Evolutionary conservation across 2,329 filamentous ascomycete species (phyloP), one percentile per base, ranked within the genome.

Genomic region (Colletotrichum trifolii): DNA sequence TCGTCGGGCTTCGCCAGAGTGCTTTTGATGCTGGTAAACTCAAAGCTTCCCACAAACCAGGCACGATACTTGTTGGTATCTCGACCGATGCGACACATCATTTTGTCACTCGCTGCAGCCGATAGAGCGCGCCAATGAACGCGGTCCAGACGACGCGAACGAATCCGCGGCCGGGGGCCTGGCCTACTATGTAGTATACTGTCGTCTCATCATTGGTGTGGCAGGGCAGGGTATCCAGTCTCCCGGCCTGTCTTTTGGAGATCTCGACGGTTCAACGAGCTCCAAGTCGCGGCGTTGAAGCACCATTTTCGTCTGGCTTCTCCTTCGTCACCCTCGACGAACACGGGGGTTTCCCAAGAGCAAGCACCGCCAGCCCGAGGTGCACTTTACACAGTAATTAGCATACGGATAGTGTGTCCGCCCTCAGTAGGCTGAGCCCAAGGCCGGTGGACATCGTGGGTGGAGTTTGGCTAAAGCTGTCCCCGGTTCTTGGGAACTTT

Each of bases 401-500:
- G 17, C 17, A 17, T 17, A 17, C 17, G 17, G 17, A 17, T 17
- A 25, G 4, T 25, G 25, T 25, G 25, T 25, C 25, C 25, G 25
- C 4, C 3, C 25, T 25, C 25, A 25, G 25, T 25, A 25, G 25
- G 25, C 25, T 25, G 25, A 25, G 25, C 4, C 25, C 25, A 25
- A 25, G 56, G 15, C 43, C 39, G 45, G 56, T 45, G 39, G 47
- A 52, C 12, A 49, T 43, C 33, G 25, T 0, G 40, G 52, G 49
- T 55, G 61, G 61, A 33, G 38, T 15, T 48, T 46, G 39, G 36
- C n/a, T 5, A 33, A 6, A 33, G 8, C 43, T 40, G 43, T 60
- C 56, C 56, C 61, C 56, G 61, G 61, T 64, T 64, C 61, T 64
- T 52, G 61, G 50, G 56, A 60, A 54, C 38, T 43, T 50, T 34